phyloP scores from a whole-genome alignment of 495 filamentous ascomycete genomes.

The Penicillium daleae region DNA sequence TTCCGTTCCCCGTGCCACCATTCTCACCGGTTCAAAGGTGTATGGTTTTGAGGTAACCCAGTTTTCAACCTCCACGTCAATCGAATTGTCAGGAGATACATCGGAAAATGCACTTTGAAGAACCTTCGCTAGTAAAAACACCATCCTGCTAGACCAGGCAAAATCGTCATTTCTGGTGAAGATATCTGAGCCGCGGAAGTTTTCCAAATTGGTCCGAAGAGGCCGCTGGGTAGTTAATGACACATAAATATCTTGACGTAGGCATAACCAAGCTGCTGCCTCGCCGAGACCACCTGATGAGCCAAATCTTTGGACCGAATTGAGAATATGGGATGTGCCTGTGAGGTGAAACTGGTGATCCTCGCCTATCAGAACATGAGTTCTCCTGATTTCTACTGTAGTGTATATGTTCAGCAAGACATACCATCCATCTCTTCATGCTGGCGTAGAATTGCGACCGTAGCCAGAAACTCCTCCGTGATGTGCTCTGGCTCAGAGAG shows the following conservation, averaged over 20 bases:
- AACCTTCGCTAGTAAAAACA: conserved; percentile 32
- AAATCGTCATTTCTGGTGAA: conserved; percentile 36
- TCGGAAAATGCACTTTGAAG: conserved; percentile 28
- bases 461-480: conserved; percentile 33
- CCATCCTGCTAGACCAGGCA: conserved; percentile 36
- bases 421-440: conserved; percentile 40
- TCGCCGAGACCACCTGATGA: conserved; percentile 35
- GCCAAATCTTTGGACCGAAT: conserved; percentile 33
- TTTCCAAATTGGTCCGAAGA: conserved; percentile 30
- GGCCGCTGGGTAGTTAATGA: conserved; percentile 33
- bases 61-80: conserved; percentile 24
- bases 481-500: conserved; percentile 30
- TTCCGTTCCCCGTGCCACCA: conserved; percentile 17
- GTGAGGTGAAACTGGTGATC: conserved; percentile 39
- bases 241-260: conserved; percentile 37
- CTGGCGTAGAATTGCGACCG: conserved; percentile 37
- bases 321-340: conserved; percentile 35
- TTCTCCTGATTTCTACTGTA: background rate
- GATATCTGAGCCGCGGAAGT: conserved; percentile 29
- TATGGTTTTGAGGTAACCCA: conserved; percentile 33
- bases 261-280: conserved; percentile 39
- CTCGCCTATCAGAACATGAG: conserved; percentile 24
- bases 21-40: conserved; percentile 31
- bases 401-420: background rate
- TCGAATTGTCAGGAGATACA: background rate